These are phyloP conservation scores for Talaromyces proteolyticus DNA, from an alignment of 495 filamentous ascomycete genomes.

Conservation along the genomic window DNA sequence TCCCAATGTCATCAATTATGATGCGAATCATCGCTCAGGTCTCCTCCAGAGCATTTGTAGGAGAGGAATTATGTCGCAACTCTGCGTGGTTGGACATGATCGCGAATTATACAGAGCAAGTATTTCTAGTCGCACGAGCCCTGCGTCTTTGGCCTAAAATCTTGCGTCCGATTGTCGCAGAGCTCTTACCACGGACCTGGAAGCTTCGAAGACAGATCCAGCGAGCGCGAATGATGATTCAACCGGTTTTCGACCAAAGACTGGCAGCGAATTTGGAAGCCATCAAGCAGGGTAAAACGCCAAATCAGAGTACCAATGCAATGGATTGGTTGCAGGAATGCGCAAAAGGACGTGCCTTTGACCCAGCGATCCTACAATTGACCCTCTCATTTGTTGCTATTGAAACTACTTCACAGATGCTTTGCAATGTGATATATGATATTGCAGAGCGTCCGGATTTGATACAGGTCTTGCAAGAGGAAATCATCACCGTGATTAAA, in stretches of 20 bases:
- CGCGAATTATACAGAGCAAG: conserved; percentile 30
- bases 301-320: conserved; percentile 13
- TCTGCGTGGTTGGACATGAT: conserved; percentile 30
- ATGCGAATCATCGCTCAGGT: conserved; percentile 37
- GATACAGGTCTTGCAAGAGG: conserved; percentile 28
- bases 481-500: conserved; percentile 24
- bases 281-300: neutral
- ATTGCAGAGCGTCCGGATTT: neutral
- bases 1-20: conserved; percentile 22
- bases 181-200: neutral
- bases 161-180: conserved; percentile 27
- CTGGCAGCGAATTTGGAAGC: conserved; percentile 5
- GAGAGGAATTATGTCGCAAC: conserved; percentile 34
- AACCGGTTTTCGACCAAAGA: neutral
- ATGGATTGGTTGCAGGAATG: conserved; percentile 18
- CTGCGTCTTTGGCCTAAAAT: conserved; percentile 29
- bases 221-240: neutral
- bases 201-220: neutral
- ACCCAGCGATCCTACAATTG: conserved; percentile 13
- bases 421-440: neutral
- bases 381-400: conserved; percentile 3
- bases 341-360: conserved; percentile 11
- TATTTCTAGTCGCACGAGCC: conserved; percentile 21
- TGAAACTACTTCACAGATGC: neutral
- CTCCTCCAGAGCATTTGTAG: conserved; percentile 41